These are phyloP conservation scores for Moesziomyces antarcticus DNA, from an alignment of 1,284 basidiomycete genomes.

Conservation along the genomic window DNA sequence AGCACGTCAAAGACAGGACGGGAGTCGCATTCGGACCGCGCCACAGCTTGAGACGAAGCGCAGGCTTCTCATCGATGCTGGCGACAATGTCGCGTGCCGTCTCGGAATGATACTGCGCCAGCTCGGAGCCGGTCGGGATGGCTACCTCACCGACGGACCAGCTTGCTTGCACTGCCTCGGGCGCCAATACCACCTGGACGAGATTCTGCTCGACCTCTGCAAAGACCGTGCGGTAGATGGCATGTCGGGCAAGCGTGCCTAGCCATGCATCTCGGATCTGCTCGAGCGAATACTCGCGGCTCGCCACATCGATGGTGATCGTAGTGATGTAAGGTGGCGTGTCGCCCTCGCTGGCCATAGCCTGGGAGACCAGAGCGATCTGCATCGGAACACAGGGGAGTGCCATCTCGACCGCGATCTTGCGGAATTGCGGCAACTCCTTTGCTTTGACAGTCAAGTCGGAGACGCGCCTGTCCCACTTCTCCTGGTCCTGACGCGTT, in stretches of 20 bases:
- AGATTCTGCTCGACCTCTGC: slow-evolving; percentile 24
- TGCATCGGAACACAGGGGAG: slow-evolving; percentile 60
- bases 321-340: slow-evolving; percentile 54
- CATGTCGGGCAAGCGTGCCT: slow-evolving; percentile 25
- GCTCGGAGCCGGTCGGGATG: slow-evolving; percentile 3
- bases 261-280: slow-evolving; percentile 37
- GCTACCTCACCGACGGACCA: slow-evolving; percentile 12
- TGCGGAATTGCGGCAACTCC: slow-evolving; percentile 10
- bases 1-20: slow-evolving; percentile 37
- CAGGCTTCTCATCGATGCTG: slow-evolving; percentile 25
- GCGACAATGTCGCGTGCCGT: slow-evolving; percentile 39
- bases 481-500: background rate
- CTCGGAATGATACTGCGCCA: slow-evolving; percentile 14
- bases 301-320: slow-evolving; percentile 23
- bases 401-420: slow-evolving; percentile 8
- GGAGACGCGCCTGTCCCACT: slow-evolving; percentile 14
- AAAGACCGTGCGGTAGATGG: slow-evolving; percentile 60
- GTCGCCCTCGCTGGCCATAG: slow-evolving; percentile 22
- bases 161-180: slow-evolving; percentile 5
- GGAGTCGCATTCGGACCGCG: slow-evolving; percentile 9
- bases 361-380: slow-evolving; percentile 50
- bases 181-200: slow-evolving; percentile 43
- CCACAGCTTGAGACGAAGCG: slow-evolving; percentile 48
- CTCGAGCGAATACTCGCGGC: slow-evolving; percentile 5
- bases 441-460: slow-evolving; percentile 17